Conservation (phyloP, 345 rosid species). For the Carallia pectinifolia region DNA sequence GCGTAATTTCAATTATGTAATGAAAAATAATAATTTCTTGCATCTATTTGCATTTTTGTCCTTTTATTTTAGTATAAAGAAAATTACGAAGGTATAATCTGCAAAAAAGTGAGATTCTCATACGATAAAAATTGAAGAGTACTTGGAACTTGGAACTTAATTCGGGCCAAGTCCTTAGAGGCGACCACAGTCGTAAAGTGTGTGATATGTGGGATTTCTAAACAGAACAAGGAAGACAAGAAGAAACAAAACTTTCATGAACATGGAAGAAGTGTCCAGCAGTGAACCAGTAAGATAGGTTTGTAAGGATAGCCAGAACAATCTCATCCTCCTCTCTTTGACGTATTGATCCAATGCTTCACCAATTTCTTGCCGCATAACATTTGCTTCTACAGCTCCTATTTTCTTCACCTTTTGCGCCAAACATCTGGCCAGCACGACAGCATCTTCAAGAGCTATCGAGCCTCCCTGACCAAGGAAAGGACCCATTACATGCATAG, state of each 20-base stretch:
- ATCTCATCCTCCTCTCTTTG: conserved; percentile 42
- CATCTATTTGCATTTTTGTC: too few relatives aligned
- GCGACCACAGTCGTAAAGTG: conserved; percentile 1
- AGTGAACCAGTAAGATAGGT: not conserved
- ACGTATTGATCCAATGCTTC: conserved; percentile 41
- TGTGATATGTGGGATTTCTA: not conserved
- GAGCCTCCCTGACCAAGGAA: conserved; percentile 55
- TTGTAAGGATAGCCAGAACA: conserved; percentile 11
- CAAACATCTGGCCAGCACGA: conserved; percentile 50
- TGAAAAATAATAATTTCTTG: too few relatives aligned
- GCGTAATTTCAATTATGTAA: too few relatives aligned
- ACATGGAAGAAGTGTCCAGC: not conserved
- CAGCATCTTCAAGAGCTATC: conserved; percentile 46
- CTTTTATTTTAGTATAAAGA: too few relatives aligned
- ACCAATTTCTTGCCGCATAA: conserved; percentile 1
- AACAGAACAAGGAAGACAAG: not conserved
- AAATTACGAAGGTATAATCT: too few relatives aligned
- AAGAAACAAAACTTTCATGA: not conserved
- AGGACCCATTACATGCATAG: conserved; percentile 57
- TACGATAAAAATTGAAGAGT: too few relatives aligned
- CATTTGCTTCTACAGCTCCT: not conserved
- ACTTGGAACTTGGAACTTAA: too few relatives aligned
- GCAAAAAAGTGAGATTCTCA: too few relatives aligned
- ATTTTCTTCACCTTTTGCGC: conserved; percentile 21
- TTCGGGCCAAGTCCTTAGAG: not conserved